A percentile compares a stretch with the other conserved stretches of the same genome.
Conservation (phyloP, 352 stramenopile genomes). For the Phytopythium mirpurense region DNA sequence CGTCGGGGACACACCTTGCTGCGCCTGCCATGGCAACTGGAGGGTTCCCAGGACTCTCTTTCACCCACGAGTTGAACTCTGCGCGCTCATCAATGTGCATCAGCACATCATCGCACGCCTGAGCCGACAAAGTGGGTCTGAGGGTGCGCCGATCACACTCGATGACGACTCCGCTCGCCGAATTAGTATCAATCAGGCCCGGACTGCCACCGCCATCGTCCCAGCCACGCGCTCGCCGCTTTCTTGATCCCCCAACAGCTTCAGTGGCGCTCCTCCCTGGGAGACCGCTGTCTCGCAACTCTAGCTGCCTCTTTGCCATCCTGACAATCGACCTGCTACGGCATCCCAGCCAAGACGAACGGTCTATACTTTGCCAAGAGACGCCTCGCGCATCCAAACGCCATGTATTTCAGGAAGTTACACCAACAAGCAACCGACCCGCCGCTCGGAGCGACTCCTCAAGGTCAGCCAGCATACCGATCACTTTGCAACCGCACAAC, state of each 20-base stretch:
- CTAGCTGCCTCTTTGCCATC: background rate
- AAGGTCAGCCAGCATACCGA: too few relatives aligned
- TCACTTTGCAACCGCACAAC: too few relatives aligned
- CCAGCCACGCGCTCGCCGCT: background rate
- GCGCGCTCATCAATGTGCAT: conserved; percentile 14
- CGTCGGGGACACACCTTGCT: conserved; percentile 32
- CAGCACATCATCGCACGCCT: background rate
- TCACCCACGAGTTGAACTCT: conserved; percentile 46
- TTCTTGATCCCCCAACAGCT: background rate
- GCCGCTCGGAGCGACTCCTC: background rate
- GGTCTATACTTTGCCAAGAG: background rate
- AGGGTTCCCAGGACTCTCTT: conserved; percentile 20
- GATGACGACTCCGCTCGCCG: background rate
- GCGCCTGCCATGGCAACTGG: conserved; percentile 38
- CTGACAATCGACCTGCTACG: too few relatives aligned
- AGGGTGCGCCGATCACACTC: background rate
- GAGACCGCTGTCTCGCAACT: background rate
- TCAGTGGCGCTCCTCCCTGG: background rate
- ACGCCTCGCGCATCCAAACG: background rate
- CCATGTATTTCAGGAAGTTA: background rate
- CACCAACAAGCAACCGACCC: background rate
- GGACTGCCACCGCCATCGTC: background rate
- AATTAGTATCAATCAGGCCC: background rate
- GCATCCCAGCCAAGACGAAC: background rate
- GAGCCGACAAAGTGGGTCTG: background rate